phyloP scores from a whole-genome alignment of 2,329 filamentous ascomycete genomes.

The Pseudogymnoascus sp. region DNA sequence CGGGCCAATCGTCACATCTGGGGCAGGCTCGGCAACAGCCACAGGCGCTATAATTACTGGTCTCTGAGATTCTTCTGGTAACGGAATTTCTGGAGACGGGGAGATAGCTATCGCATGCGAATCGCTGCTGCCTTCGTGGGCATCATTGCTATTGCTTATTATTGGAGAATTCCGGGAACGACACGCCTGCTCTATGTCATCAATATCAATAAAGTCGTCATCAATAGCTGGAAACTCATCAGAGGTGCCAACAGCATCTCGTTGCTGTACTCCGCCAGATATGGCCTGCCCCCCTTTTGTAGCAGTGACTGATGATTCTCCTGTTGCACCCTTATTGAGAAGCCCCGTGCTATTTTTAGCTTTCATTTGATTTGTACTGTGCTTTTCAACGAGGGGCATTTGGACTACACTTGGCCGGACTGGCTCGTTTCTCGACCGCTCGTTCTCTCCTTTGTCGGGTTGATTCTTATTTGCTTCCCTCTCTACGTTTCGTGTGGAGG shows the following conservation, averaged over 20 bases:
- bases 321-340: background rate
- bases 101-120: background rate
- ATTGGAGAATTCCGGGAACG: background rate
- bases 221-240: background rate
- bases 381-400: background rate
- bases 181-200: background rate
- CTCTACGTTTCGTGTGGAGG: background rate
- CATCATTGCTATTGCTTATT: background rate
- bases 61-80: background rate
- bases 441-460: background rate
- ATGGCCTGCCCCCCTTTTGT: background rate
- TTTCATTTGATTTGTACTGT: background rate
- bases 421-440: background rate
- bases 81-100: background rate
- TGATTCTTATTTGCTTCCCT: background rate
- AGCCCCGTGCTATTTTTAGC: background rate
- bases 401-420: background rate
- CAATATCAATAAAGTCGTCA: constrained; percentile 9
- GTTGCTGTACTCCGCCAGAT: background rate
- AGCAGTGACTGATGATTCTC: background rate
- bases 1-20: background rate
- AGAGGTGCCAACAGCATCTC: background rate
- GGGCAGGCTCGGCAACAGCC: background rate
- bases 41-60: background rate
- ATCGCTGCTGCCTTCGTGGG: background rate